phyloP scores from a whole-genome alignment of 176 grass and related monocot species.

The Aegilops umbellulata region DNA sequence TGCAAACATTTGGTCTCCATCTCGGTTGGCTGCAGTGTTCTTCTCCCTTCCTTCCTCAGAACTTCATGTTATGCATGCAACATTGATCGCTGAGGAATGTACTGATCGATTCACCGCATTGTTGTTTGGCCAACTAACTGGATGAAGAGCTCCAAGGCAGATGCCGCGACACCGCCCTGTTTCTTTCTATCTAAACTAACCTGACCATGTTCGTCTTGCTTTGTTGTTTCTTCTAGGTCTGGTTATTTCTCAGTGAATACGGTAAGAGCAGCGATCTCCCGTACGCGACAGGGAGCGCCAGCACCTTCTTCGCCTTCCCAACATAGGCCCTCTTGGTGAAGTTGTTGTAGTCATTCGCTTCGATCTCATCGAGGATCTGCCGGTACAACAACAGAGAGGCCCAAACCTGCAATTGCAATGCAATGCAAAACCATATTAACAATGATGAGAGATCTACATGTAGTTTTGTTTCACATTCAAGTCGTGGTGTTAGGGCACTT shows the following conservation, averaged over 20 bases:
- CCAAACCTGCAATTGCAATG: slow-evolving; percentile 68
- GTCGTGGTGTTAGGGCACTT: background rate
- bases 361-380: slow-evolving; percentile 93
- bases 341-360: slow-evolving; percentile 92
- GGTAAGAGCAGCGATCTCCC: slow-evolving; percentile 59
- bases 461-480: background rate
- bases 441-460: fast-evolving
- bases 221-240: background rate
- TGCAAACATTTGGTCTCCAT: background rate
- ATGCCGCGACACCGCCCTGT: background rate
- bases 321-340: slow-evolving; percentile 93
- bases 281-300: slow-evolving; percentile 71
- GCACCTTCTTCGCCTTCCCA: slow-evolving; percentile 76
- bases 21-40: background rate
- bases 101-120: background rate
- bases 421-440: background rate
- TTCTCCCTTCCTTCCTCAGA: background rate
- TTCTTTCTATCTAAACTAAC: slow-evolving; percentile 41
- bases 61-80: background rate
- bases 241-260: slow-evolving; percentile 37
- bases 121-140: background rate
- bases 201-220: background rate
- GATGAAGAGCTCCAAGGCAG: background rate
- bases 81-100: background rate
- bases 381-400: slow-evolving; percentile 68